Evolutionary conservation across 148 eudicot genomes (phyloP).

Genomic region (Persicaria maculosa): DNA sequence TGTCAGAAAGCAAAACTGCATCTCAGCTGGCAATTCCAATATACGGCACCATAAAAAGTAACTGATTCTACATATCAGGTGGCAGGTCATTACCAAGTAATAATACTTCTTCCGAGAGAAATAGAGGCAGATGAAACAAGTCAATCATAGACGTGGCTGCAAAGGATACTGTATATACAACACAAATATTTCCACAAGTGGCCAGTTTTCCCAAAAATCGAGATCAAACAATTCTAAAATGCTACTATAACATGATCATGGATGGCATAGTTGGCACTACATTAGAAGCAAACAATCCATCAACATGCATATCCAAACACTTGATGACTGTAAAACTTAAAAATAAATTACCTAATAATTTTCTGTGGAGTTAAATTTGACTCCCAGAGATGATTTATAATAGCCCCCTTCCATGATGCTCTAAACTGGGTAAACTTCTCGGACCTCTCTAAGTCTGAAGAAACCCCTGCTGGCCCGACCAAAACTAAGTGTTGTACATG

Average conservation of each 20-base stretch:
- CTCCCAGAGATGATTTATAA: slow-evolving; percentile 90
- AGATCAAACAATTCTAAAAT: too few relatives aligned
- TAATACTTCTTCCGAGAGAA: too few relatives aligned
- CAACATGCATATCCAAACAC: too few relatives aligned
- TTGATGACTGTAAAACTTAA: background rate
- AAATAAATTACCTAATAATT: slow-evolving; percentile 49
- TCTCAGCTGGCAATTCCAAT: background rate
- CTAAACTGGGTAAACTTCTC: slow-evolving; percentile 55
- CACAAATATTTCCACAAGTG: too few relatives aligned
- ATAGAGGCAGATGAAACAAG: too few relatives aligned
- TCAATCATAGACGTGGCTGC: too few relatives aligned
- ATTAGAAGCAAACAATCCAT: too few relatives aligned
- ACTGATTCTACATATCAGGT: background rate
- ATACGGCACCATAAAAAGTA: background rate
- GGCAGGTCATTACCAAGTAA: too few relatives aligned
- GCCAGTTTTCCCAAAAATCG: too few relatives aligned
- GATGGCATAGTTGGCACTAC: background rate
- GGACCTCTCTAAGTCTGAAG: slow-evolving; percentile 58
- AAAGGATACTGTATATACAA: too few relatives aligned
- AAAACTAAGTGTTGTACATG: slow-evolving; percentile 80
- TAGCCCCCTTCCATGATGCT: slow-evolving; percentile 93
- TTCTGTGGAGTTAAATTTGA: slow-evolving; percentile 91
- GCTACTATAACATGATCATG: background rate
- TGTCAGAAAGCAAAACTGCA: background rate
- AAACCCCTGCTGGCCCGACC: slow-evolving; percentile 86